Percentiles rank a stretch among this genome's conserved stretches.
These are phyloP conservation scores for Cutaneotrichosporon daszewskae DNA, from an alignment of 1,284 basidiomycete species.

Conservation along the genomic window DNA sequence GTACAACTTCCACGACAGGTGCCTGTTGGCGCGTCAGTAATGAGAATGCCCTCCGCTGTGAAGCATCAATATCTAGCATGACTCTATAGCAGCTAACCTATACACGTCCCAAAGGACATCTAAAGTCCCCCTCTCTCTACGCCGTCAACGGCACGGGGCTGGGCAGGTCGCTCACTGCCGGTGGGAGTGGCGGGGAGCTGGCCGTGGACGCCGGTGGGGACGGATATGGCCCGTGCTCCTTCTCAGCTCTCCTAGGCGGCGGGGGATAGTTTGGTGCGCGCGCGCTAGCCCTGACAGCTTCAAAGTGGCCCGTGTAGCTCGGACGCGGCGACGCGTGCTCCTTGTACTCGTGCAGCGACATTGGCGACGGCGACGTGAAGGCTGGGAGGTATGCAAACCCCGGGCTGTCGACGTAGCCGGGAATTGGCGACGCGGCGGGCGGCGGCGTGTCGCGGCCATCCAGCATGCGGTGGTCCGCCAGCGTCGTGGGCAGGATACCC, in stretches of 20 bases:
- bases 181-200: conserved; percentile 27
- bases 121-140: neutral
- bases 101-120: neutral
- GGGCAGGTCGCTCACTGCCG: too few relatives aligned
- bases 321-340: conserved; percentile 35
- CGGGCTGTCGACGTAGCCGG: neutral
- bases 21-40: too few relatives aligned
- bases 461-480: conserved; percentile 34
- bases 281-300: conserved; percentile 18
- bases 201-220: conserved; percentile 38
- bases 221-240: conserved; percentile 23
- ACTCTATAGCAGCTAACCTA: too few relatives aligned
- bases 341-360: conserved; percentile 5
- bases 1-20: too few relatives aligned
- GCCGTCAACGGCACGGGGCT: too few relatives aligned
- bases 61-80: too few relatives aligned
- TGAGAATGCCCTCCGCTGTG: too few relatives aligned
- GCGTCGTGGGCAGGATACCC: conserved; percentile 41
- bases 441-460: conserved; percentile 19
- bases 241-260: neutral
- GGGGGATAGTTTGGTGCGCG: conserved; percentile 6
- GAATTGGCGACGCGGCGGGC: neutral
- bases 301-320: conserved; percentile 20
- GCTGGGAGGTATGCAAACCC: neutral
- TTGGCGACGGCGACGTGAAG: neutral